These are phyloP conservation scores for Crotalaria pallida DNA, from an alignment of 306 rosid species.

Conservation along the genomic window DNA sequence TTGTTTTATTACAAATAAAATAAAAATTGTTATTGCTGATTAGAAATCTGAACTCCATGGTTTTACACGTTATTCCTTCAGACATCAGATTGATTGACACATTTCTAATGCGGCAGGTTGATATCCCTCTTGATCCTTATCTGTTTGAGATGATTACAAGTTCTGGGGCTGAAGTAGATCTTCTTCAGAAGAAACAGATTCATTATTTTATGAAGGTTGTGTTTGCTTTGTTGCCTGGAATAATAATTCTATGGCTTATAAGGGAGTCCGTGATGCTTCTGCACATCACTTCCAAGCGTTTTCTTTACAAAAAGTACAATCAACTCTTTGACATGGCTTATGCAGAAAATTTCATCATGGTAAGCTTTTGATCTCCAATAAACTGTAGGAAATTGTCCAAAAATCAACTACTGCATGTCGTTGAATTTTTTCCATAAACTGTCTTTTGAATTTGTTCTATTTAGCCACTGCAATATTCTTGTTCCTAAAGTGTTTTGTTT, in stretches of 20 bases:
- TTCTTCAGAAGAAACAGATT: slow-evolving; percentile 76
- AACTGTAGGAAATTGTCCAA: not conserved
- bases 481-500: not conserved
- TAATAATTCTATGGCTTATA: slow-evolving; percentile 80
- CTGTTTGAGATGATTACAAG: slow-evolving; percentile 80
- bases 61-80: slow-evolving; percentile 9
- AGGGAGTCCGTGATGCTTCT: slow-evolving; percentile 79
- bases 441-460: not conserved
- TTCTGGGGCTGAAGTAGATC: slow-evolving; percentile 95
- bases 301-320: slow-evolving; percentile 78
- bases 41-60: slow-evolving; percentile 12
- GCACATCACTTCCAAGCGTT: slow-evolving; percentile 63
- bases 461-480: slow-evolving; percentile 3
- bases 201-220: slow-evolving; percentile 87
- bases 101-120: slow-evolving; percentile 54
- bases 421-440: not conserved
- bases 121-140: slow-evolving; percentile 90
- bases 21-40: slow-evolving; percentile 15
- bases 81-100: slow-evolving; percentile 20
- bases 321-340: slow-evolving; percentile 91
- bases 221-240: slow-evolving; percentile 74
- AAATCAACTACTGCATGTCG: not conserved
- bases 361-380: slow-evolving; percentile 26
- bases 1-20: no score
- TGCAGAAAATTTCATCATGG: slow-evolving; percentile 93